These are phyloP conservation scores for Corymbia maculata DNA, from an alignment of 345 rosid genomes.

Conservation along the genomic window DNA sequence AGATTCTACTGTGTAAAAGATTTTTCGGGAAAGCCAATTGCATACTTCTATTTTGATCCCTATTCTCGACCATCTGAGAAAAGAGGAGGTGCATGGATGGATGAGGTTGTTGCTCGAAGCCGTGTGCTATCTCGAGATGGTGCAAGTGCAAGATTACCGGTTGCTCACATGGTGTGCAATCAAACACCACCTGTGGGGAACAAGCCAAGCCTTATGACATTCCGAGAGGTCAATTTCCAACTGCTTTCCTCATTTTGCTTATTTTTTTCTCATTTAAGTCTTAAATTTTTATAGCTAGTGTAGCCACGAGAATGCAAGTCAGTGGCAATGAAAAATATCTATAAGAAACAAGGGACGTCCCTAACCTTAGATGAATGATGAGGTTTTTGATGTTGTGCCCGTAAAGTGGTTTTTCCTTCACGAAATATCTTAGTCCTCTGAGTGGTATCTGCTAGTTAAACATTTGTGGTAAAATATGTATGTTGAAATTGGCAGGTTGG, in stretches of 20 bases:
- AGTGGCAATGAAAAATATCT: not conserved
- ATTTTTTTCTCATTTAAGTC: not conserved
- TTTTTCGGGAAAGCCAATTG: conserved; percentile 64
- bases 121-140: conserved; percentile 53
- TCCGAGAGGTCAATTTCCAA: conserved; percentile 56
- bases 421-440: not conserved
- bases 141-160: conserved; percentile 41
- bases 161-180: conserved; percentile 96
- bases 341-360: not conserved
- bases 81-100: conserved; percentile 90
- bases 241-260: not conserved
- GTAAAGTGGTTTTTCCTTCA: not conserved
- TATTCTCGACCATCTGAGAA: conserved; percentile 94
- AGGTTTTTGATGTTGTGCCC: not conserved
- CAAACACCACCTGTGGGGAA: conserved; percentile 90
- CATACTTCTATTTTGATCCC: conserved; percentile 95
- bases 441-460: not conserved
- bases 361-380: not conserved
- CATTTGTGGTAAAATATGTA: not conserved
- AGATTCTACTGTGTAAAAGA: conserved; percentile 78
- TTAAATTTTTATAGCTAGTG: not conserved
- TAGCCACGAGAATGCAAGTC: not conserved
- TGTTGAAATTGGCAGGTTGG: conserved; percentile 47
- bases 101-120: conserved; percentile 77
- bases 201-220: conserved; percentile 95